phyloP scores from a whole-genome alignment of 768 basidiomycete species.

The Boletus rubescentipes region DNA sequence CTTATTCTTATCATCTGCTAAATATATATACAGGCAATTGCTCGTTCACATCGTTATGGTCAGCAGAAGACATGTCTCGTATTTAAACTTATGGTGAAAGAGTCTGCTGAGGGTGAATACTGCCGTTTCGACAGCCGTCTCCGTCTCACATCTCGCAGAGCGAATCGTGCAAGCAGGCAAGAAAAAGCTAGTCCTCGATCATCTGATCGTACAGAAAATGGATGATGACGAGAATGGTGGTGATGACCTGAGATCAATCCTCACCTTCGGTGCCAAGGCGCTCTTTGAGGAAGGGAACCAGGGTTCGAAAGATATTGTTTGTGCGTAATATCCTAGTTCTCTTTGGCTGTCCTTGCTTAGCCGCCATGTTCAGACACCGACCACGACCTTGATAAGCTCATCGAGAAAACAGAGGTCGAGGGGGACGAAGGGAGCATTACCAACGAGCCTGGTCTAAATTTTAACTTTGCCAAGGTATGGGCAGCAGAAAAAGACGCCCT shows the following conservation, averaged over 20 bases:
- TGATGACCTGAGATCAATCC: slow-evolving; percentile 84
- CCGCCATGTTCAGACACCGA: slow-evolving; percentile 57
- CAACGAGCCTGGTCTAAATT: slow-evolving; percentile 56
- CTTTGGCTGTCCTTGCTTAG: not conserved
- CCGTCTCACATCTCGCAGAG: slow-evolving; percentile 47
- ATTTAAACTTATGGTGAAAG: slow-evolving; percentile 95
- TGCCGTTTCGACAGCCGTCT: not conserved
- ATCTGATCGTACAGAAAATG: slow-evolving; percentile 95
- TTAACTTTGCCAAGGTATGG: slow-evolving; percentile 94
- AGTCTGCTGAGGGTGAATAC: slow-evolving; percentile 78
- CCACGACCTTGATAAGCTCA: slow-evolving; percentile 79
- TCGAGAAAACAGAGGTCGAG: slow-evolving; percentile 81
- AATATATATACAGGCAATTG: slow-evolving; percentile 68
- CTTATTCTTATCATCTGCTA: not conserved
- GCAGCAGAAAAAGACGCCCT: slow-evolving; percentile 70
- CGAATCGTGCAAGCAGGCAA: slow-evolving; percentile 92
- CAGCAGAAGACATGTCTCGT: slow-evolving; percentile 93
- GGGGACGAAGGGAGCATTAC: slow-evolving; percentile 51
- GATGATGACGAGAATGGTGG: slow-evolving; percentile 74
- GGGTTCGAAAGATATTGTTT: slow-evolving; percentile 63
- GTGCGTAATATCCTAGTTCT: slow-evolving; percentile 38
- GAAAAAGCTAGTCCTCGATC: slow-evolving; percentile 92
- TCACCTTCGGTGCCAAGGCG: slow-evolving; percentile 85
- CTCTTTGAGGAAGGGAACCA: slow-evolving; percentile 70
- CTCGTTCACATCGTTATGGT: slow-evolving; percentile 91